Conservation (phyloP, 345 rosid genomes). For the Euphorbia pulcherrima region DNA sequence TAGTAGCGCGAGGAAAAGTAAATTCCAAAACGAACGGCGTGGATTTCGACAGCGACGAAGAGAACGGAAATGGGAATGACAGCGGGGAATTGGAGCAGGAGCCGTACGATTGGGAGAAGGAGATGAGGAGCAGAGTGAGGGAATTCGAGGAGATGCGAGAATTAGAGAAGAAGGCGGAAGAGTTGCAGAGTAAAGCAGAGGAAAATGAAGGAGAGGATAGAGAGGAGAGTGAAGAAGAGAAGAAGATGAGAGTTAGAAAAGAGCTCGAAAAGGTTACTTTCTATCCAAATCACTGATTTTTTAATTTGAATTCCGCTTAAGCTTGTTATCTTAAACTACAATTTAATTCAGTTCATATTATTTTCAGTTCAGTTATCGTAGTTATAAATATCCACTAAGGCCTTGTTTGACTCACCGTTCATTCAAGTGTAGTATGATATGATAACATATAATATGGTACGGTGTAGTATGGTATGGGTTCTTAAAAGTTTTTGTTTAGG, state of each 20-base stretch:
- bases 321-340: too few species aligned
- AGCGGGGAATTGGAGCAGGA: slow-evolving; percentile 44
- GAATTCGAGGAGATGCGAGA: slow-evolving; percentile 81
- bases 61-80: slow-evolving; percentile 42
- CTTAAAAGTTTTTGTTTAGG: too few species aligned
- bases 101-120: slow-evolving; percentile 59
- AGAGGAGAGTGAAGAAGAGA: slow-evolving; percentile 80
- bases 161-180: slow-evolving; percentile 85
- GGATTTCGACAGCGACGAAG: slow-evolving; percentile 59
- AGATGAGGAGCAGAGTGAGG: slow-evolving; percentile 66
- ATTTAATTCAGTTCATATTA: too few species aligned
- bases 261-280: slow-evolving; percentile 74
- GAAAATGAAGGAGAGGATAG: slow-evolving; percentile 40
- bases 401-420: too few species aligned
- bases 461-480: too few species aligned
- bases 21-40: slow-evolving; percentile 67
- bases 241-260: slow-evolving; percentile 71
- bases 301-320: background rate
- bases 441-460: too few species aligned
- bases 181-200: slow-evolving; percentile 54
- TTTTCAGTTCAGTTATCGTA: too few species aligned
- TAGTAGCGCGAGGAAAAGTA: slow-evolving; percentile 49
- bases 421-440: too few species aligned
- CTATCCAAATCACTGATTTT: background rate
- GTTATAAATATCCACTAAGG: too few species aligned